Evolutionary conservation across 2,329 filamentous ascomycete genomes (phyloP), one percentile per base, ranked within the genome.

Genomic region (Phoma herbarum): DNA sequence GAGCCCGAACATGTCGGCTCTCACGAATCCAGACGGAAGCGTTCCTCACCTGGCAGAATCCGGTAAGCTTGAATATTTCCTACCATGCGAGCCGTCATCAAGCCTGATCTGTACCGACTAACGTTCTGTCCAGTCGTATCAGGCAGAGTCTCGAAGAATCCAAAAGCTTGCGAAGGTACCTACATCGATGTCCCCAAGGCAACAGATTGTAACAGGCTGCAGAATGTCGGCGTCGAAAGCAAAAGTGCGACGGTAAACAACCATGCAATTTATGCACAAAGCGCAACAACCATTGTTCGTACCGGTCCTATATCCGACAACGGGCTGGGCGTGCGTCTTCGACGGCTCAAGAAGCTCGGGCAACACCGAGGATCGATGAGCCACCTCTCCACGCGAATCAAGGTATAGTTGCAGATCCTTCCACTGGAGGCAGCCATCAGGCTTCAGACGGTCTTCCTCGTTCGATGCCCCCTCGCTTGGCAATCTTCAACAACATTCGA

Each of bases 401-500:
- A 2, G 20, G 37, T 5, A 10, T 16, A 12, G 22, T 16, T 5
- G 14, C 37, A 20, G 23, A 11, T 18, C 5, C 35, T 6, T 4
- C 3, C 9, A 16, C 2, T 12, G 16, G 4, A 6, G 11, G 25
- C 18, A 23, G 35, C 5, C n/a, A 41, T 12, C 4, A 11, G 4
- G 12, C 28, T 26, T 22, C 31, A 18, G n/a, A 42, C 23, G 49
- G 45, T 14, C 46, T 51, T 4, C 46, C 56, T 33, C 45, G 26
- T 8, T 35, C 57, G 1, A 55, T 60, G 52, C 57, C 57, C 6
- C 46, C 46, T 44, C 57, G 57, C 9, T 14, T 60, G 10, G 31
- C 41, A 8, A 60, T 60, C 9, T 60, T 60, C 35, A 60, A 60
- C 23, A 60, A 60, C 33, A 55, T 60, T 4, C 52, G 57, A 16